Evolutionary conservation across 176 grass and related monocot species (phyloP).

Genomic region (Lolium perenne): DNA sequence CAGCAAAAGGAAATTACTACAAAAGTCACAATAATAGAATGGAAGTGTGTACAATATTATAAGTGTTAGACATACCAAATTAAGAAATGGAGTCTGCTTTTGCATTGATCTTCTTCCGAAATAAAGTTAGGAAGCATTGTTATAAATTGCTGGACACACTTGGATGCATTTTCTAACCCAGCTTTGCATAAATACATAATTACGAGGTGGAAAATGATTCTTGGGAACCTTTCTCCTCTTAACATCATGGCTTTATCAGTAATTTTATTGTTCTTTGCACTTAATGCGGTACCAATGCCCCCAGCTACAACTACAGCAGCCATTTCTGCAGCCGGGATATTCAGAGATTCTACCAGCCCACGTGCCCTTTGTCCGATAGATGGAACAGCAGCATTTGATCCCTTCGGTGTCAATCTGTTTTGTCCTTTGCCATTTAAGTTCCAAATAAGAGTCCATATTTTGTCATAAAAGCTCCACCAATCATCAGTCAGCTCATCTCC

Average conservation of each 20-base stretch:
- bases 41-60: slow-evolving; percentile 9
- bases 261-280: slow-evolving; percentile 75
- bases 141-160: slow-evolving; percentile 83
- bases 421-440: slow-evolving; percentile 84
- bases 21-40: slow-evolving; percentile 5
- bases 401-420: slow-evolving; percentile 61
- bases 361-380: slow-evolving; percentile 94
- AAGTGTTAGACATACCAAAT: slow-evolving; percentile 63
- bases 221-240: slow-evolving; percentile 87
- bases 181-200: slow-evolving; percentile 93
- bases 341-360: slow-evolving; percentile 93
- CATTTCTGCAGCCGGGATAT: slow-evolving; percentile 98
- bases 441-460: slow-evolving; percentile 79
- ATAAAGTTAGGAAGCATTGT: slow-evolving; percentile 79
- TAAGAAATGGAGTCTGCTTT: slow-evolving; percentile 86
- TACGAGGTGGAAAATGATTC: slow-evolving; percentile 88
- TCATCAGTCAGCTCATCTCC: slow-evolving; percentile 56
- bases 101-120: slow-evolving; percentile 87
- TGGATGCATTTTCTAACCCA: slow-evolving; percentile 82
- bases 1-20: slow-evolving; percentile 45
- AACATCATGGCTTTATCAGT: slow-evolving; percentile 96
- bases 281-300: slow-evolving; percentile 77
- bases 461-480: slow-evolving; percentile 90
- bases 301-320: slow-evolving; percentile 97
- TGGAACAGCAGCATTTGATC: slow-evolving; percentile 56